Percentiles rank a stretch among this genome's conserved stretches.
These are phyloP conservation scores for Sanguinoderma infundibulare DNA, from an alignment of 1,284 basidiomycete species.

Conservation along the genomic window DNA sequence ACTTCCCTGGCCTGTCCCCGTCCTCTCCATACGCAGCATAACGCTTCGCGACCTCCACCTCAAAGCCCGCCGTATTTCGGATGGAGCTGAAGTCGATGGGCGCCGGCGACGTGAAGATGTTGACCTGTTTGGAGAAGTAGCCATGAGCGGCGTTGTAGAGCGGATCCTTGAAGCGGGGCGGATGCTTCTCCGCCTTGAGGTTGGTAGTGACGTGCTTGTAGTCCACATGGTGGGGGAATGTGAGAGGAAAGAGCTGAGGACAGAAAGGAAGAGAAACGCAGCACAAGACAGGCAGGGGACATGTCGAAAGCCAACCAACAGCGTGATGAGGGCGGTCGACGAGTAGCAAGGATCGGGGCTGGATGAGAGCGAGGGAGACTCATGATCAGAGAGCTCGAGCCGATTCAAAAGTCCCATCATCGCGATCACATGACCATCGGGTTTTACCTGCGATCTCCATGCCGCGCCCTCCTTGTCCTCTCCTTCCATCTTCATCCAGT, in stretches of 20 bases:
- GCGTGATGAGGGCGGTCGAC: too few species aligned
- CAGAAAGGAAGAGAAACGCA: too few species aligned
- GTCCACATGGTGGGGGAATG: conserved; percentile 50
- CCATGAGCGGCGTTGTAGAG: conserved; percentile 98
- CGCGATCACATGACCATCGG: too few species aligned
- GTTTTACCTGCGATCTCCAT: too few species aligned
- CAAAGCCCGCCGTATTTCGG: conserved; percentile 77
- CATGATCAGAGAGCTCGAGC: too few species aligned
- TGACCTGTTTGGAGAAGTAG: conserved; percentile 93
- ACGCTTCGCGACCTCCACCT: conserved; percentile 77
- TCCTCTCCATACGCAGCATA: conserved; percentile 75
- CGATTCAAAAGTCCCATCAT: too few species aligned
- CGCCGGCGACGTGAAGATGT: conserved; percentile 79
- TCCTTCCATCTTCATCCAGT: too few species aligned
- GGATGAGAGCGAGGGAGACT: too few species aligned
- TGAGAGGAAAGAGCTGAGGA: conserved; percentile 55
- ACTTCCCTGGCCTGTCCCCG: conserved; percentile 78
- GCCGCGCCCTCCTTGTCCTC: too few species aligned
- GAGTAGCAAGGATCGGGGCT: too few species aligned
- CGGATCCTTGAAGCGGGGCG: conserved; percentile 92
- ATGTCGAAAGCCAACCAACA: too few species aligned
- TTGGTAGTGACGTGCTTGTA: conserved; percentile 79
- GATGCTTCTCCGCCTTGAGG: conserved; percentile 60
- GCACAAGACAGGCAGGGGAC: too few species aligned
- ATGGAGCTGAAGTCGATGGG: conserved; percentile 77